Evolutionary conservation across 768 basidiomycete species (phyloP).

Genomic region (Xanthoconium stramineum): DNA sequence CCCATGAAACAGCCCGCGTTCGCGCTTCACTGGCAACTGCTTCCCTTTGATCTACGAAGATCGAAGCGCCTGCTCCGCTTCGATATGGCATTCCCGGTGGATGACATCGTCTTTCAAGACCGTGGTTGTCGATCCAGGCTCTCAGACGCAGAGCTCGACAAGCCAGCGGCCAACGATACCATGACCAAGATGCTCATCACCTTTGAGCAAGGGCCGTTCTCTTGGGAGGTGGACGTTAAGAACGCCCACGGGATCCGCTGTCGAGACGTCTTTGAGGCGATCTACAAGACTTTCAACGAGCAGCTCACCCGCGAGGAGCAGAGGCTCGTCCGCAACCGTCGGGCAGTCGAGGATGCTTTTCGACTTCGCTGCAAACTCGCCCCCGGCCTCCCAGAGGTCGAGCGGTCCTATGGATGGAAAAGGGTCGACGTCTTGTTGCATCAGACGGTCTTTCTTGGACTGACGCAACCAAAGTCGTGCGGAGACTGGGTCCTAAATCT

Average conservation of each 20-base stretch:
- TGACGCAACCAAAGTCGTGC: slow-evolving; percentile 38
- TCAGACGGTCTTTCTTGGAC: slow-evolving; percentile 50
- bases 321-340: slow-evolving; percentile 27
- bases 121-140: slow-evolving; percentile 26
- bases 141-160: slow-evolving; percentile 38
- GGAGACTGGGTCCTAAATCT: slow-evolving; percentile 37
- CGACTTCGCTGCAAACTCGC: slow-evolving; percentile 44
- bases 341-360: slow-evolving; percentile 41
- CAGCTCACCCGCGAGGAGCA: slow-evolving; percentile 46
- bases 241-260: slow-evolving; percentile 45
- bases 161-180: slow-evolving; percentile 41
- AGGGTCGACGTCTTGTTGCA: slow-evolving; percentile 56
- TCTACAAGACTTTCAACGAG: slow-evolving; percentile 47
- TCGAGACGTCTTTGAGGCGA: slow-evolving; percentile 57
- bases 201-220: slow-evolving; percentile 35
- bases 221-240: slow-evolving; percentile 42
- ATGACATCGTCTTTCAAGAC: slow-evolving; percentile 24
- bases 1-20: slow-evolving; percentile 41
- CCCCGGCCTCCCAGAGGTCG: slow-evolving; percentile 38
- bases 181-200: slow-evolving; percentile 50
- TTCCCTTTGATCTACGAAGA: slow-evolving; percentile 36
- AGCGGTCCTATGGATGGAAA: slow-evolving; percentile 46
- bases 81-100: slow-evolving; percentile 48
- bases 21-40: slow-evolving; percentile 47
- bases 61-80: slow-evolving; percentile 43